These are phyloP conservation scores for Mortierella sp. DNA, from an alignment of 371 early-diverging fungal genomes.

Conservation along the genomic window DNA sequence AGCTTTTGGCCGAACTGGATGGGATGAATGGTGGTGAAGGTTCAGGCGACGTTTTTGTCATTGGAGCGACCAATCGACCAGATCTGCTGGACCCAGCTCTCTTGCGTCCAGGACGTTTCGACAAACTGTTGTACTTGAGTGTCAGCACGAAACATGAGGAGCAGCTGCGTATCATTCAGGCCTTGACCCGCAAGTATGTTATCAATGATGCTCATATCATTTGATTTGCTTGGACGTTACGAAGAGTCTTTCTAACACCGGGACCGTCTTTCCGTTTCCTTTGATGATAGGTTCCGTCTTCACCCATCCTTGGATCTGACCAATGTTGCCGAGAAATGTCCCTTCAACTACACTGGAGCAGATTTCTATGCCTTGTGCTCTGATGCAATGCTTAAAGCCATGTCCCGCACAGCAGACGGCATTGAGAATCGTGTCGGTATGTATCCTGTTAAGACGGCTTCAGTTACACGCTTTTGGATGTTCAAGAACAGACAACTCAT, in stretches of 20 bases:
- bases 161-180: conserved; percentile 89
- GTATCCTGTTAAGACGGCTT: conserved; percentile 6
- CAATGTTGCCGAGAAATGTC: conserved; percentile 83
- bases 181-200: conserved; percentile 91
- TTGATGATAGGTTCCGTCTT: conserved; percentile 82
- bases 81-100: conserved; percentile 98
- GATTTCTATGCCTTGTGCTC: conserved; percentile 98
- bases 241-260: not conserved
- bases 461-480: too few relatives aligned
- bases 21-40: conserved; percentile 80
- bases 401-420: conserved; percentile 84
- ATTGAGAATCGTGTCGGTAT: conserved; percentile 77
- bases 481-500: not conserved
- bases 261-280: not conserved
- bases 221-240: not conserved
- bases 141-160: conserved; percentile 88
- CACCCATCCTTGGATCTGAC: conserved; percentile 79
- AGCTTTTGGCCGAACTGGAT: conserved; percentile 95
- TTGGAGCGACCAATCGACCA: conserved; percentile 99
- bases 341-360: conserved; percentile 95
- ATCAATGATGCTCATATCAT: not conserved
- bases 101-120: conserved; percentile 96
- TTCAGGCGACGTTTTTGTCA: conserved; percentile 96
- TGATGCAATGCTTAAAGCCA: conserved; percentile 96
- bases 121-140: conserved; percentile 95